A percentile compares a stretch with the other conserved stretches of the same genome.
phyloP scores from a whole-genome alignment of 129 eudicot genomes.

The Flaveria ramosissima region DNA sequence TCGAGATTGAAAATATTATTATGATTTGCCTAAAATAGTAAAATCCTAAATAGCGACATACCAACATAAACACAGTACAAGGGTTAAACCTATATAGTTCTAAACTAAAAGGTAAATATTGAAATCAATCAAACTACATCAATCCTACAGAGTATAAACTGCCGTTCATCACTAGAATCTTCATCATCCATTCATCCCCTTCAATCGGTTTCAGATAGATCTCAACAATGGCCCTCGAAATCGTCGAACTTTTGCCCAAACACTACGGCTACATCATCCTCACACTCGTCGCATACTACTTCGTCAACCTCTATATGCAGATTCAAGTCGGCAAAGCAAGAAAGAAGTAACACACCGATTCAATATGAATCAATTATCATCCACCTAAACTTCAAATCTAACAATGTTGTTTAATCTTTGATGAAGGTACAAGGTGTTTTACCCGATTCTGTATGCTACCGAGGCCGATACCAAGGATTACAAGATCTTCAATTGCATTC shows the following conservation, averaged over 20 bases:
- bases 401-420: not conserved
- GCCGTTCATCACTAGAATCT: too few relatives aligned
- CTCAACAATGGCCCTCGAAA: constrained; percentile 29
- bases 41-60: too few relatives aligned
- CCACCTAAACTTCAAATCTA: not conserved
- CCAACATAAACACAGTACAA: too few relatives aligned
- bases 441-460: constrained; percentile 73
- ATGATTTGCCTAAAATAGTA: too few relatives aligned
- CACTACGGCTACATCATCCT: constrained; percentile 36
- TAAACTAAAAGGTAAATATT: too few relatives aligned
- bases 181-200: too few relatives aligned
- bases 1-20: too few relatives aligned
- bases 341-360: constrained; percentile 26
- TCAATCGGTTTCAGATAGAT: too few relatives aligned
- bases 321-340: constrained; percentile 42
- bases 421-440: constrained; percentile 69
- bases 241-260: constrained; percentile 34
- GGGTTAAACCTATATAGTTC: too few relatives aligned
- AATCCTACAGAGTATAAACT: too few relatives aligned
- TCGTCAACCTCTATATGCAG: constrained; percentile 36
- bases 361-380: not conserved
- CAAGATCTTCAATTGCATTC: constrained; percentile 86
- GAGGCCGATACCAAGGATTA: constrained; percentile 92
- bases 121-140: too few relatives aligned
- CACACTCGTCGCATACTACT: constrained; percentile 23